A percentile compares a stretch with the other conserved stretches of the same genome.
phyloP scores from a whole-genome alignment of 495 filamentous ascomycete genomes.

The Hyaloscypha bicolor region DNA sequence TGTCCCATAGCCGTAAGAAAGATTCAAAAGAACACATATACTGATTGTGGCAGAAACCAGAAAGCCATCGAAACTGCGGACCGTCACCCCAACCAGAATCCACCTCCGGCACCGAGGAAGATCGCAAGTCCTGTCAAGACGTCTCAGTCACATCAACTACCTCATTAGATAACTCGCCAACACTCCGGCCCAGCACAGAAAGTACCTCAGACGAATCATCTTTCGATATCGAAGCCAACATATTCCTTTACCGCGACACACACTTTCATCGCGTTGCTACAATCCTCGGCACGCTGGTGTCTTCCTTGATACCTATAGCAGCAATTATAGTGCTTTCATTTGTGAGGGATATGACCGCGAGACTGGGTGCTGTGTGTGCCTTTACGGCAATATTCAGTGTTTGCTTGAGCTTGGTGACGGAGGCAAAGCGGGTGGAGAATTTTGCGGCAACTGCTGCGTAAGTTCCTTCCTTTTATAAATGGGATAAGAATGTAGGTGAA shows the following conservation, averaged over 20 bases:
- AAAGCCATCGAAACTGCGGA: background rate
- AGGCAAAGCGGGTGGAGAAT: conserved; percentile 38
- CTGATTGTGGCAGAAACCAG: conserved; percentile 15
- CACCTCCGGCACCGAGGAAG: background rate
- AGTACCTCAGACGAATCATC: background rate
- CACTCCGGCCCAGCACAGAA: background rate
- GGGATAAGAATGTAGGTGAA: no score
- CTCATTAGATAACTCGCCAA: background rate
- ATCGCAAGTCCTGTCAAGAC: background rate
- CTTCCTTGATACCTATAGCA: conserved; percentile 35
- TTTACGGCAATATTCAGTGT: conserved; percentile 38
- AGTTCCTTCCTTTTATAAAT: conserved; percentile 2
- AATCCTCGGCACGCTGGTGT: conserved; percentile 32
- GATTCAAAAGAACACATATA: conserved; percentile 1
- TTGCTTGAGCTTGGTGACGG: conserved; percentile 35
- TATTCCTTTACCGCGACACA: conserved; percentile 23
- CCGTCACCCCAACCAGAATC: background rate
- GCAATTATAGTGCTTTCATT: conserved; percentile 40
- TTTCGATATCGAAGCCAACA: conserved; percentile 10
- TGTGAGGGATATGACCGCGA: conserved; percentile 26
- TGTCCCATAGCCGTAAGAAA: background rate
- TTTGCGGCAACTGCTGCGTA: conserved; percentile 36
- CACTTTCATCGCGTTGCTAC: conserved; percentile 25
- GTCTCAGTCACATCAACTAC: background rate
- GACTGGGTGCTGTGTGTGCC: conserved; percentile 37